Evolutionary conservation across 2,329 filamentous ascomycete species (phyloP), one percentile per base, ranked within the genome.

Genomic region (Aspergillus japonicus): DNA sequence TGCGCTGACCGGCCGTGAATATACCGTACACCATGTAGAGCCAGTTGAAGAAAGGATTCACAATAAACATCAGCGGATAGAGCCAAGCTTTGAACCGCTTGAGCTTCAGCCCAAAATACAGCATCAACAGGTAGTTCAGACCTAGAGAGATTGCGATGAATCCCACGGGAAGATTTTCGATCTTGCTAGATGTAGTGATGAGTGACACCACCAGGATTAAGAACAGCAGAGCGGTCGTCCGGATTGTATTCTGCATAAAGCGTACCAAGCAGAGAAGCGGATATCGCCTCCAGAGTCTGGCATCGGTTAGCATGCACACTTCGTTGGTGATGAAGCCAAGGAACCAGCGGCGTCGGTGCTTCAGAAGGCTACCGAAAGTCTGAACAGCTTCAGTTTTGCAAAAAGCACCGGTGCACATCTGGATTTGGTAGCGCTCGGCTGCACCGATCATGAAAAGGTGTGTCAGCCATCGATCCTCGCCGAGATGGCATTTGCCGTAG

Each of bases 381-480:
- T 96, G 92, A 19, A 97, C 94, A 24, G 95, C 94, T 76, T 98
- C 94, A 0, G 95, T 98, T 78, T 98, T 98, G 85, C 95, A 98
- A 75, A 98, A 98, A 7, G 94, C 95, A 57, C 92, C 94, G 0
- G 93, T 96, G 76, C 95, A 97, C 88, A 98, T 94, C 77, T 96
- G 92, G 63, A 98, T 97, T 77, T 98, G 95, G 75, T 96, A 96
- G 47, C 91, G 85, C 74, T 96, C 87, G 79, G 92, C 91, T 49
- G 94, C 93, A 24, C 92, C 93, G 70, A 98, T 95, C 95, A 99
- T 99, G 82, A 99, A 97, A 60, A 99, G 83, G 80, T 99, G 95
- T 1, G 94, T 99, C 58, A 98, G 84, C 93, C 94, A 98, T 64
- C 94, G 85, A 77, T 99, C 95, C 76, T 98, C 95, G 44, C 95